Conservation (phyloP, 768 basidiomycete genomes). For the Erythrobasidium yunnanense region DNA sequence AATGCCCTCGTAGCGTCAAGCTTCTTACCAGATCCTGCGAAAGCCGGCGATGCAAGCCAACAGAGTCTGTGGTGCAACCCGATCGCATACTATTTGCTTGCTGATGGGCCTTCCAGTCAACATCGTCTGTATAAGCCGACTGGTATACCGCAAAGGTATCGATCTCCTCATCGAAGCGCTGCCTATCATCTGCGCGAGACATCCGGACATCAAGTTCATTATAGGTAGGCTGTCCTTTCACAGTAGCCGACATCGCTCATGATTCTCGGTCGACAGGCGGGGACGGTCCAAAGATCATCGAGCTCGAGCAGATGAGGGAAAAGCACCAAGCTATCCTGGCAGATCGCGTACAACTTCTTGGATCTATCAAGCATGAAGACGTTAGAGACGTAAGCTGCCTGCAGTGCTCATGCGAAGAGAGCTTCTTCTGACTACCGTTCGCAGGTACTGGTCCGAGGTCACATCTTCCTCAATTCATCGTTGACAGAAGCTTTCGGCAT, state of each 20-base stretch:
- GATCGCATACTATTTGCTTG: no score
- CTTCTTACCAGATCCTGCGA: slow-evolving; percentile 54
- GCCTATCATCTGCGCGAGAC: slow-evolving; percentile 72
- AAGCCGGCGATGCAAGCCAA: no score
- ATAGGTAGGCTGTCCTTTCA: slow-evolving; percentile 57
- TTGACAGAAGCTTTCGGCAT: slow-evolving; percentile 95
- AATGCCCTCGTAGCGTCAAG: slow-evolving; percentile 78
- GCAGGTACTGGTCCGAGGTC: slow-evolving; percentile 71
- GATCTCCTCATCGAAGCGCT: slow-evolving; percentile 87
- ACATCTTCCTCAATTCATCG: slow-evolving; percentile 89
- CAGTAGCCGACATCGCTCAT: not conserved
- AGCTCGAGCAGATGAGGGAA: slow-evolving; percentile 90
- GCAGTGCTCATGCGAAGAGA: no score
- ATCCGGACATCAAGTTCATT: slow-evolving; percentile 77
- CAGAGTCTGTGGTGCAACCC: no score
- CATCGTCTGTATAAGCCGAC: slow-evolving; percentile 75
- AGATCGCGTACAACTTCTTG: slow-evolving; percentile 81
- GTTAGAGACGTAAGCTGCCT: slow-evolving; percentile 65
- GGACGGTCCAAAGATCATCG: slow-evolving; percentile 87
- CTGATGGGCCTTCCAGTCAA: no score
- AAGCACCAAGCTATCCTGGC: slow-evolving; percentile 61
- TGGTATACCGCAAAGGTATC: slow-evolving; percentile 91
- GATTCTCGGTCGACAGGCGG: slow-evolving; percentile 46
- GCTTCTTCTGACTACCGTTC: no score
- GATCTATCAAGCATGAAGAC: slow-evolving; percentile 65